Base-by-base conservation (phyloP, 169 alveolate genomes). In the Perkinsus chesapeaki region DNA sequence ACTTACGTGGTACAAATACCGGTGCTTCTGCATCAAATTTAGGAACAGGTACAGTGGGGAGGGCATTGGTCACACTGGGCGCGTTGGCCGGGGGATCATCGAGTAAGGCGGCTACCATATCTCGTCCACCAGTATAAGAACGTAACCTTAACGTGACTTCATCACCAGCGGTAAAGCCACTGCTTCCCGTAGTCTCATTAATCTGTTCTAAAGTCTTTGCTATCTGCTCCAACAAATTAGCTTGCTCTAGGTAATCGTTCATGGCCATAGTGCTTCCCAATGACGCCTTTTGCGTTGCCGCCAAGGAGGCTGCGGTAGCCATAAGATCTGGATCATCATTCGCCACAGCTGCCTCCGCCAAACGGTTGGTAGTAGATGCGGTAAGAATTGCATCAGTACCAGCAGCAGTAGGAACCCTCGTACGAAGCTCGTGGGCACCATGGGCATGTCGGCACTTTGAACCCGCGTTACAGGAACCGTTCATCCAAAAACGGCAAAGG, bases 381-480 rank as follows among this genome's bases (percentile, higher is more conserved):
- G 82, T 60, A 9, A 60, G 31, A 23, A 60, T 34, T 20, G 82
- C 82, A 60, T 60, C 82, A 3, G 82, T 60, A 60, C 82, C 82
- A 60, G 82, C 82, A 7, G 82, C 82, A 60, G 82, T 60, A 34
- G 82, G 82, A 7, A 60, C 82, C 27, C 82, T 1, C 12, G 82
- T 60, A 16, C 95, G 92, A 20, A 94, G 92, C 73, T 94, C 95
- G 3, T 91, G 92, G 38, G 92, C 97, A 20, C 97, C 97, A 39
- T 95, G 97, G 0, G 97, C 97, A 93, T 95, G 97, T 39, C 97
- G 94, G 92, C 97, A 95, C 38, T 92, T 60, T 36, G 92, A 92
- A 39, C 97, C 97, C 38, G 95, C 95, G 93, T 94, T 93, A 73
- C 97, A 95, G 38, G 94, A 92, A 23, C 97, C 97, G 94, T 93